Conservation (phyloP, 169 alveolate genomes). For the Plasmodium gallinaceum region DNA sequence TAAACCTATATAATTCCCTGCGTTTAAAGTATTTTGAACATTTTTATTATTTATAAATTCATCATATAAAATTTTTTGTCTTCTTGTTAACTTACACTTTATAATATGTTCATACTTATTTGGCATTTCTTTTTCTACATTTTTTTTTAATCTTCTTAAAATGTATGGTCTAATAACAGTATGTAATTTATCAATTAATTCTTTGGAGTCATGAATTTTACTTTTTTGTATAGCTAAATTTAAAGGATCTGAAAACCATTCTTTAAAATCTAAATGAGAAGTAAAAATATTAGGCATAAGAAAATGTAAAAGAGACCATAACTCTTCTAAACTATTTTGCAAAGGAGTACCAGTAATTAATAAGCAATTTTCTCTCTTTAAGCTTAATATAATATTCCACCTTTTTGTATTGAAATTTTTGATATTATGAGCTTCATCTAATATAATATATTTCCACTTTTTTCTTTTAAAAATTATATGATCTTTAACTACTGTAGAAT, state of each 20-base stretch:
- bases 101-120: constrained; percentile 96
- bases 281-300: constrained; percentile 97
- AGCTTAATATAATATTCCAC: constrained; percentile 97
- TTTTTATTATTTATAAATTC: constrained; percentile 93
- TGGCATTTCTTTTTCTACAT: constrained; percentile 99
- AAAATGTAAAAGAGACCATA: constrained; percentile 99
- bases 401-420: constrained; percentile 98
- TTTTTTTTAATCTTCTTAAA: constrained; percentile 97
- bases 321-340: constrained; percentile 98
- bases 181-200: constrained; percentile 92
- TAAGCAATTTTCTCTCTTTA: constrained; percentile 96
- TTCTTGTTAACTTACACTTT: constrained; percentile 92
- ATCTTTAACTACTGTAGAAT: constrained; percentile 96
- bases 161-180: constrained; percentile 97
- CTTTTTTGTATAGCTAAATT: constrained; percentile 93
- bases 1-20: constrained; percentile 94
- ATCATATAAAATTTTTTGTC: constrained; percentile 96
- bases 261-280: constrained; percentile 95
- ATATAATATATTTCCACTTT: constrained; percentile 97
- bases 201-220: constrained; percentile 74
- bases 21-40: constrained; percentile 82
- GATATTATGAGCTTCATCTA: constrained; percentile 99
- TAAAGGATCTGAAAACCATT: constrained; percentile 96
- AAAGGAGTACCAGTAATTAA: constrained; percentile 99
- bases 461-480: constrained; percentile 95